Evolutionary conservation across 1,284 basidiomycete genomes (phyloP), one percentile per base, ranked within the genome.

Genomic region (Coniophora puteana): DNA sequence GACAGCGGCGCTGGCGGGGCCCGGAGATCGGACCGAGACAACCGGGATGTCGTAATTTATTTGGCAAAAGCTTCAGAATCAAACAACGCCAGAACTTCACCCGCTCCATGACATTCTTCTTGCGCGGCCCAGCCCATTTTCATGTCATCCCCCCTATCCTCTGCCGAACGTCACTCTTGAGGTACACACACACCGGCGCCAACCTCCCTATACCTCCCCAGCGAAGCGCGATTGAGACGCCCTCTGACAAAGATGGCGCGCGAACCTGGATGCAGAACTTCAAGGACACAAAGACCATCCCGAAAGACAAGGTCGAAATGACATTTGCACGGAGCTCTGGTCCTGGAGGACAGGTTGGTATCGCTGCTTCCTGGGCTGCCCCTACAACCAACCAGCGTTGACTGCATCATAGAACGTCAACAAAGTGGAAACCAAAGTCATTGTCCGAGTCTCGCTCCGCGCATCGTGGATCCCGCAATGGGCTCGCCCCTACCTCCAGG

Each of bases 381-480:
- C 34, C 16, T 18, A 10, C 25, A 36, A 24, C 14, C 34, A 33
- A 29, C 36, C 8, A 25, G 28, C 16, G 10, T 17, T 8, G 17
- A 25, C 20, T 36, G 8, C 13, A 32, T 21, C n/a, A 14, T 50
- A 89, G 85, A 86, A 89, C 48, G 86, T 89, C 30, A 89, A 89
- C 55, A 89, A 88, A 61, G 74, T 89, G 18, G 87, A 86, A 45
- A 89, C 87, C 8, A 89, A 89, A 55, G 83, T 75, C 0, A 80
- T 77, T 0, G 51, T 81, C 10, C 69, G 80, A 26, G 83, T 80
- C 52, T 55, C 68, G 4, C 40, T 85, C 10, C 63, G 76, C 36
- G 65, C 73, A 1, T 38, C 61, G 0, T 89, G 84, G 85, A 81
- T 89, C 43, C 86, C 87, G 8, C 41, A 51, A 3, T 89, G 86